These are phyloP conservation scores for Biscogniauxia mediterranea DNA, from an alignment of 2,329 filamentous ascomycete species.

Conservation along the genomic window DNA sequence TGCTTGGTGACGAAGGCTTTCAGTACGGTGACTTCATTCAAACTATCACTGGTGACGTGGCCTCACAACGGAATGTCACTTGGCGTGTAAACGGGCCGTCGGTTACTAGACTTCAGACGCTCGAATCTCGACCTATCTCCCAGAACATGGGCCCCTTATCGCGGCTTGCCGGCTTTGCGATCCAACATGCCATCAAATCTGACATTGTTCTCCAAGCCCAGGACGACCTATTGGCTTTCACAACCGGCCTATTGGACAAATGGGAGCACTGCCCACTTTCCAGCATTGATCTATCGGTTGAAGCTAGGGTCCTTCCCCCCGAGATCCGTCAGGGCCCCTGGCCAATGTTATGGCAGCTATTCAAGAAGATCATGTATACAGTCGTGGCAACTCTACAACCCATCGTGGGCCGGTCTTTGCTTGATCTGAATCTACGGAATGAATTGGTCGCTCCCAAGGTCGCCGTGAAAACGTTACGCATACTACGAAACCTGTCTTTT, in stretches of 20 bases:
- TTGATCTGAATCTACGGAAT: constrained; percentile 48
- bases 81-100: constrained; percentile 65
- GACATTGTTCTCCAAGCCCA: constrained; percentile 47
- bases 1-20: constrained; percentile 71
- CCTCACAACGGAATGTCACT: constrained; percentile 56
- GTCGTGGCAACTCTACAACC: constrained; percentile 73
- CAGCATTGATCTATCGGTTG: constrained; percentile 66
- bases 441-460: constrained; percentile 56
- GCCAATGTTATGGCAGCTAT: constrained; percentile 69
- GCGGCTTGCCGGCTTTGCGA: constrained; percentile 61
- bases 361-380: constrained; percentile 74
- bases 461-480: constrained; percentile 69
- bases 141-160: constrained; percentile 67
- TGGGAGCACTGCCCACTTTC: constrained; percentile 77
- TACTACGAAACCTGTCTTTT: constrained; percentile 77
- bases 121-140: constrained; percentile 61
- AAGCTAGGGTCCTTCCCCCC: constrained; percentile 59
- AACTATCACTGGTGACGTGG: constrained; percentile 65
- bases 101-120: constrained; percentile 55
- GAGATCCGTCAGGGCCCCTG: constrained; percentile 67
- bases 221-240: constrained; percentile 67
- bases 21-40: constrained; percentile 73
- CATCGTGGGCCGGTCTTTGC: constrained; percentile 62
- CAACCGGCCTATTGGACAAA: constrained; percentile 62
- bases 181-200: constrained; percentile 52